Conservation (phyloP, 2,329 filamentous ascomycete genomes). For the Hypoxylon sp. region DNA sequence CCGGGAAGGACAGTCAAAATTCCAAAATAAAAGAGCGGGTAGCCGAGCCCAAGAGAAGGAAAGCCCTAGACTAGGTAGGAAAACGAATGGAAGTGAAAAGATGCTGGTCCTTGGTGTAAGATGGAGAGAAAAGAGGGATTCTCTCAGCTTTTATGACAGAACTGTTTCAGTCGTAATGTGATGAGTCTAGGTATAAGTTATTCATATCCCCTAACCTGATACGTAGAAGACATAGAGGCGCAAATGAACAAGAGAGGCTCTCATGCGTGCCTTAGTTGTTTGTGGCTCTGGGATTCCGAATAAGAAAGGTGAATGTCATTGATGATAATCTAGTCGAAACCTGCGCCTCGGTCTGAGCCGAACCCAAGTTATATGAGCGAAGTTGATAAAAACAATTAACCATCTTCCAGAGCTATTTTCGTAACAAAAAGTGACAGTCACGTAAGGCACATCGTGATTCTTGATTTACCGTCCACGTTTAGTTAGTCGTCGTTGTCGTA, state of each 20-base stretch:
- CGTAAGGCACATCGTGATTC: slow-evolving; percentile 1
- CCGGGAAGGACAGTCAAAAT: slow-evolving; percentile 31
- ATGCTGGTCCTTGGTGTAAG: slow-evolving; percentile 18
- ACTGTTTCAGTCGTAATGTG: slow-evolving; percentile 5
- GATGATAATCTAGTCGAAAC: slow-evolving; percentile 34
- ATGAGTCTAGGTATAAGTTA: slow-evolving; percentile 11
- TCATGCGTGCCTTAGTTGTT: background rate
- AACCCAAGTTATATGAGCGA: slow-evolving; percentile 1
- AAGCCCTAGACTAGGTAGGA: slow-evolving; percentile 27
- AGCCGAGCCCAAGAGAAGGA: slow-evolving; percentile 43
- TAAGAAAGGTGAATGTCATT: slow-evolving; percentile 17
- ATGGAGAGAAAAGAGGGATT: slow-evolving; percentile 1
- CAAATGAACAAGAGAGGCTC: slow-evolving; percentile 3
- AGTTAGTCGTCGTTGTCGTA: background rate
- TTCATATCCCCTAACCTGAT: slow-evolving; percentile 7
- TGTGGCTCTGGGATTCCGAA: background rate
- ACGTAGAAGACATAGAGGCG: slow-evolving; percentile 9
- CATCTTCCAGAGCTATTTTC: slow-evolving; percentile 4
- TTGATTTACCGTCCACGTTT: slow-evolving; percentile 12
- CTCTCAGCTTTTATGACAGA: slow-evolving; percentile 25
- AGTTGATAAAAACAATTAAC: slow-evolving; percentile 6
- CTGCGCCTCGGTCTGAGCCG: slow-evolving; percentile 35
- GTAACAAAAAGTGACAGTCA: slow-evolving; percentile 3
- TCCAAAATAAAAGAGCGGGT: slow-evolving; percentile 35
- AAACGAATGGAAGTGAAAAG: slow-evolving; percentile 37